Percentiles rank a stretch among this genome's conserved stretches.
phyloP scores from a whole-genome alignment of 352 stramenopile species.

The Globisporangium ultimum region DNA sequence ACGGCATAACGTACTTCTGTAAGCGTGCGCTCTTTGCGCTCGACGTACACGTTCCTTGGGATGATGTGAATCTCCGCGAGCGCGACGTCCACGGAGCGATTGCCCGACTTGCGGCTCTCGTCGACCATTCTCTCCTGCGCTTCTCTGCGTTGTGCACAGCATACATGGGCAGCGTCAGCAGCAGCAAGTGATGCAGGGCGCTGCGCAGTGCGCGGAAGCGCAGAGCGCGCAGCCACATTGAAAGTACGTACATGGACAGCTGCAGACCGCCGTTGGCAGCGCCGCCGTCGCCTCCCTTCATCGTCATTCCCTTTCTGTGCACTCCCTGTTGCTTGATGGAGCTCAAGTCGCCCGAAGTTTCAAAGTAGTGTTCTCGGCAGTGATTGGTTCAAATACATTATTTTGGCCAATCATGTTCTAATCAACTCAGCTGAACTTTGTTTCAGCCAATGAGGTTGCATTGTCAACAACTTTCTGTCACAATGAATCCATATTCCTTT shows the following conservation, averaged over 20 bases:
- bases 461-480: not conserved
- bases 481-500: not conserved
- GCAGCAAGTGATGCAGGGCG: too few species aligned
- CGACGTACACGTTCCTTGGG: constrained; percentile 67
- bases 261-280: not conserved
- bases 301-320: not conserved
- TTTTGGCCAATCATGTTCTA: not conserved
- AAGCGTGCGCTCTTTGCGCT: constrained; percentile 52
- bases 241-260: constrained; percentile 5
- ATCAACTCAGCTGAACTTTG: not conserved
- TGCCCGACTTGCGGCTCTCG: constrained; percentile 59
- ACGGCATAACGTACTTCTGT: constrained; percentile 25
- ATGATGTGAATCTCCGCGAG: constrained; percentile 75
- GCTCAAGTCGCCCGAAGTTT: not conserved
- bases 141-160: constrained; percentile 13
- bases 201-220: too few species aligned
- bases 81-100: constrained; percentile 63
- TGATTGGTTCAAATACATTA: constrained; percentile 3
- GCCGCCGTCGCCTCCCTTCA: constrained; percentile 2
- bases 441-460: not conserved
- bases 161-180: not conserved
- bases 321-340: constrained; percentile 3
- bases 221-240: not conserved
- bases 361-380: not conserved
- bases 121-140: constrained; percentile 39